Evolutionary conservation across 2,329 filamentous ascomycete genomes (phyloP), one percentile per base, ranked within the genome.

Genomic region (Colletotrichum destructivum): DNA sequence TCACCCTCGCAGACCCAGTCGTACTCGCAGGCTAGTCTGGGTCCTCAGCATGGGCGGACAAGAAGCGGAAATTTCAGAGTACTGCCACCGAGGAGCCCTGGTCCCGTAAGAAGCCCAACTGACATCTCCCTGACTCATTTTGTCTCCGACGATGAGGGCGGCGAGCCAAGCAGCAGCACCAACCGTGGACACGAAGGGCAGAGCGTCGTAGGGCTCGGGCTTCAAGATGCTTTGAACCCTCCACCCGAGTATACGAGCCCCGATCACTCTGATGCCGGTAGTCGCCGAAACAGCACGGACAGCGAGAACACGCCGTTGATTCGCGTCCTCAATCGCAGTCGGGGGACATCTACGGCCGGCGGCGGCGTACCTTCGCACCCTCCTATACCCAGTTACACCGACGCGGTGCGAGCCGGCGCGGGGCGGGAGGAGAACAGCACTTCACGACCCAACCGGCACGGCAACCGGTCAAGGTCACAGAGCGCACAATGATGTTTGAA

Each of bases 61-160:
- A 88, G 91, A 72, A 96, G 93, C 77, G 93, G 93, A 64, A 95
- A 94, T 77, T 91, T 95, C 78, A 89, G 94, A 74, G 86, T 95
- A 56, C 85, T 93, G 75, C 86, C 91, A 73, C 93, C 95, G 11
- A 93, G 93, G 23, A 98, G 94, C 78, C 95, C 96, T 0, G 96
- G 96, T 3, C 96, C 96, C 2, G 88, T 95, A 73, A 90, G 96
- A 76, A 97, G 94, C 78, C 95, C 96, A 11, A 98, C 96, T 13
- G 96, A 98, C 81, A 99, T 99, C 75, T 98, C 95, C 11, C 89
- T 99, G 59, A 94, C 95, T 38, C 94, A 96, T 77, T 88, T 98
- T 64, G 91, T 94, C 55, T 93, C 88, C 3, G 86, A 84, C 73
- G 92, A 95, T 75, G 88, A 91, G 67, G 89, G 87, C n/a, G 94